Conservation (phyloP, 306 rosid genomes). For the Trifolium dubium region DNA sequence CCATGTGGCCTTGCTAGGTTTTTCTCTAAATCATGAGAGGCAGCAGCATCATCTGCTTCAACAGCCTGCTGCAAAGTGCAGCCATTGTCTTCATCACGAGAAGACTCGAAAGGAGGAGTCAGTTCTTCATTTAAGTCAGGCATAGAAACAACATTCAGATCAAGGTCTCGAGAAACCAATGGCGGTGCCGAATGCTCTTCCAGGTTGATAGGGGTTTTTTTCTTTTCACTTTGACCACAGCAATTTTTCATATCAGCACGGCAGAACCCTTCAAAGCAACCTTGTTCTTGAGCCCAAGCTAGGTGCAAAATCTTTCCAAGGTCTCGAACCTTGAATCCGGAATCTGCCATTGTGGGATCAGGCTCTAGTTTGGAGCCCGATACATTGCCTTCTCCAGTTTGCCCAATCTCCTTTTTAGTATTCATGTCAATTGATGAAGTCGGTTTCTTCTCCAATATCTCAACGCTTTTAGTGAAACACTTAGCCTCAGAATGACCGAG, state of each 20-base stretch:
- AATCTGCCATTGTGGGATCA: conserved; percentile 51
- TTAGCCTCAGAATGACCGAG: conserved; percentile 97
- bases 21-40: conserved; percentile 79
- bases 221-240: conserved; percentile 61
- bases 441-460: conserved; percentile 67
- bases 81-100: conserved; percentile 88
- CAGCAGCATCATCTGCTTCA: conserved; percentile 93
- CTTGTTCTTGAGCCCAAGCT: conserved; percentile 87
- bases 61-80: conserved; percentile 90
- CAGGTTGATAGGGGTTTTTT: conserved; percentile 63
- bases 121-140: conserved; percentile 97
- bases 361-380: conserved; percentile 62
- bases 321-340: conserved; percentile 92
- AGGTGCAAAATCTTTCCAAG: conserved; percentile 81
- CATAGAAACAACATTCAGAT: conserved; percentile 84
- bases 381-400: conserved; percentile 55
- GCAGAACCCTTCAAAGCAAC: conserved; percentile 75
- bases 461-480: conserved; percentile 95
- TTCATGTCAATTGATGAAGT: conserved; percentile 44
- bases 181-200: conserved; percentile 59
- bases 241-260: conserved; percentile 69
- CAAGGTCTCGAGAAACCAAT: conserved; percentile 72
- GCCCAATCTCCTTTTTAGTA: conserved; percentile 54
- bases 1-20: conserved; percentile 81
- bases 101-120: conserved; percentile 93